Percentiles rank a stretch among this genome's conserved stretches.
These are phyloP conservation scores for Lactarius deliciosus DNA, from an alignment of 768 basidiomycete genomes.

Conservation along the genomic window DNA sequence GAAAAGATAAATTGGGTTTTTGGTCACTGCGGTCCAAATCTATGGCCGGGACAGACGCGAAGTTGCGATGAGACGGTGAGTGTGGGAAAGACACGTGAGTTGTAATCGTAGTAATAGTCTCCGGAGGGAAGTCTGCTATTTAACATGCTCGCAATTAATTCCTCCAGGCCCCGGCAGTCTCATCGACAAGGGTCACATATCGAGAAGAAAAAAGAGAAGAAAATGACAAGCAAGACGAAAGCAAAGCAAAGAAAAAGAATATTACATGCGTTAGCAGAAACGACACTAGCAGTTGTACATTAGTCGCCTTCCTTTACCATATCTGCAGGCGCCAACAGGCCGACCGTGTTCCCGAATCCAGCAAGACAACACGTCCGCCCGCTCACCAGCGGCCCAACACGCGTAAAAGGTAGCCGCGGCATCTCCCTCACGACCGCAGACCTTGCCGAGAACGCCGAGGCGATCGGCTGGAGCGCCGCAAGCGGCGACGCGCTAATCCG, in stretches of 20 bases:
- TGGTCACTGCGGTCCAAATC: too few species aligned
- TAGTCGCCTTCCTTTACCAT: slow-evolving; percentile 1
- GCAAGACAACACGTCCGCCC: slow-evolving; percentile 27
- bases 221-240: not conserved
- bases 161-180: not conserved
- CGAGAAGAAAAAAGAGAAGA: not conserved
- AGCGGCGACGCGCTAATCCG: slow-evolving; percentile 52
- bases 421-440: slow-evolving; percentile 13
- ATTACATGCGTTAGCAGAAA: not conserved
- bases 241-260: not conserved
- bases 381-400: slow-evolving; percentile 26
- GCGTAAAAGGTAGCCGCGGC: slow-evolving; percentile 29
- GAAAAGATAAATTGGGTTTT: too few species aligned
- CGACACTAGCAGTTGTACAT: not conserved
- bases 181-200: not conserved
- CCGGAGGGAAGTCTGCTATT: not conserved
- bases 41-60: too few species aligned
- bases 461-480: slow-evolving; percentile 41
- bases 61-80: too few species aligned
- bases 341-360: slow-evolving; percentile 30
- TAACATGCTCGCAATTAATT: not conserved
- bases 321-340: slow-evolving; percentile 19
- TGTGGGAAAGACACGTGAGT: too few species aligned
- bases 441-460: slow-evolving; percentile 6
- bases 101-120: too few species aligned